These are phyloP conservation scores for Candolleomyces eurysporus DNA, from an alignment of 768 basidiomycete genomes.

Conservation along the genomic window DNA sequence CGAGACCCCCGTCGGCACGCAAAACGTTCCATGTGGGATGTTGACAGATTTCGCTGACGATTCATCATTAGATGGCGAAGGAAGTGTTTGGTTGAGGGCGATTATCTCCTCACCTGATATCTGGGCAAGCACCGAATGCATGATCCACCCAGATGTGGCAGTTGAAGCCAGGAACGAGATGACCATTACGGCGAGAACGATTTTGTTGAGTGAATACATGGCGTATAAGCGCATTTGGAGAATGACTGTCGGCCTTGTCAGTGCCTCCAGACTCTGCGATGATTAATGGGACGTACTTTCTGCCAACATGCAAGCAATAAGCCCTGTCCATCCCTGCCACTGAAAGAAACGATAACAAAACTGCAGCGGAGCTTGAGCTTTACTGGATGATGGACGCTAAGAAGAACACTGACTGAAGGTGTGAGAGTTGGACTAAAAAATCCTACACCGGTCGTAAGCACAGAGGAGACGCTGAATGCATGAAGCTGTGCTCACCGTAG, in stretches of 20 bases:
- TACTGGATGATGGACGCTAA: neutral
- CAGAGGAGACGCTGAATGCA: neutral
- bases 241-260: conserved; percentile 37
- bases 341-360: conserved; percentile 41
- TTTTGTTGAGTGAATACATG: conserved; percentile 53
- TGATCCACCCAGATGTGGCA: conserved; percentile 42
- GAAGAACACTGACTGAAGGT: conserved; percentile 32
- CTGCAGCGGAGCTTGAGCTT: neutral
- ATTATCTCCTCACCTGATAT: conserved; percentile 36
- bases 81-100: neutral
- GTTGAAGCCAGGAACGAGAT: conserved; percentile 37
- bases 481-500: conserved; percentile 38
- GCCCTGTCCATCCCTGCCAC: conserved; percentile 64
- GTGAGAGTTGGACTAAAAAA: conserved; percentile 41
- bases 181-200: conserved; percentile 46
- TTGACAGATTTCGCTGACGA: neutral
- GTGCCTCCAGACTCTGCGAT: neutral
- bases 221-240: conserved; percentile 65
- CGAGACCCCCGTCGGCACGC: conserved; percentile 38
- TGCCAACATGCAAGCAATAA: conserved; percentile 51
- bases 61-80: neutral
- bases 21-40: conserved; percentile 34
- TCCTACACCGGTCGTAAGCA: conserved; percentile 8
- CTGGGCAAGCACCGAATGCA: conserved; percentile 40
- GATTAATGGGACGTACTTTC: conserved; percentile 36